Percentiles rank a stretch among this genome's conserved stretches.
These are phyloP conservation scores for Backusella westeae DNA, from an alignment of 192 early-diverging fungal genomes.

Conservation along the genomic window DNA sequence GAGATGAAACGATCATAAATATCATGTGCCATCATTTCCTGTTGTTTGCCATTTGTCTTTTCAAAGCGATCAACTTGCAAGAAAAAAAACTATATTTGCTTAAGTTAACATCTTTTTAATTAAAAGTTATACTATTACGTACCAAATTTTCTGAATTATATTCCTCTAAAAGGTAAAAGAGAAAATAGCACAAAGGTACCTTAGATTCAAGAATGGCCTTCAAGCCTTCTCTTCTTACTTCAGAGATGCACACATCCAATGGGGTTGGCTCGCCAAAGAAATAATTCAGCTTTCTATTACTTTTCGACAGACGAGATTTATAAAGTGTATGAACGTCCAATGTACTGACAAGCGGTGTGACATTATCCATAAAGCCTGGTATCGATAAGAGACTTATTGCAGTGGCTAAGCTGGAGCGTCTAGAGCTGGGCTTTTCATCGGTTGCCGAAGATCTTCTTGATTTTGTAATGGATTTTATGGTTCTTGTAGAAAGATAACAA, in stretches of 20 bases:
- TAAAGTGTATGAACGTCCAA: slow-evolving; percentile 36
- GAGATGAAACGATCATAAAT: slow-evolving; percentile 48
- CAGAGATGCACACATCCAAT: slow-evolving; percentile 44
- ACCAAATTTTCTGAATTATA: slow-evolving; percentile 51
- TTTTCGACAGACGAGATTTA: slow-evolving; percentile 25
- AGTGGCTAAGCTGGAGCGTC: background rate
- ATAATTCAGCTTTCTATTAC: slow-evolving; percentile 33
- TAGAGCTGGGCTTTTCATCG: background rate
- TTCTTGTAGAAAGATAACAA: slow-evolving; percentile 4
- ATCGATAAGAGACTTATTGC: slow-evolving; percentile 6
- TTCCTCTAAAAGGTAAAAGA: slow-evolving; percentile 49
- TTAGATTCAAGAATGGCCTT: slow-evolving; percentile 49
- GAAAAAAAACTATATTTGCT: slow-evolving; percentile 44
- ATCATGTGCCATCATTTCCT: slow-evolving; percentile 30
- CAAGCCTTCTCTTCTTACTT: slow-evolving; percentile 43
- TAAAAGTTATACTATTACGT: slow-evolving; percentile 3
- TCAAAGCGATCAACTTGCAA: slow-evolving; percentile 49
- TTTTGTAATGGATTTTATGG: slow-evolving; percentile 8
- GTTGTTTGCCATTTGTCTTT: slow-evolving; percentile 11
- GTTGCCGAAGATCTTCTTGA: slow-evolving; percentile 4
- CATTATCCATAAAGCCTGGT: background rate
- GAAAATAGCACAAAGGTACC: slow-evolving; percentile 49
- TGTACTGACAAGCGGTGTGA: background rate
- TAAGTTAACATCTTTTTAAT: background rate
- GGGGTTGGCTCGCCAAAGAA: slow-evolving; percentile 52